phyloP scores from a whole-genome alignment of 768 basidiomycete genomes.

The Pisolithus microcarpus region DNA sequence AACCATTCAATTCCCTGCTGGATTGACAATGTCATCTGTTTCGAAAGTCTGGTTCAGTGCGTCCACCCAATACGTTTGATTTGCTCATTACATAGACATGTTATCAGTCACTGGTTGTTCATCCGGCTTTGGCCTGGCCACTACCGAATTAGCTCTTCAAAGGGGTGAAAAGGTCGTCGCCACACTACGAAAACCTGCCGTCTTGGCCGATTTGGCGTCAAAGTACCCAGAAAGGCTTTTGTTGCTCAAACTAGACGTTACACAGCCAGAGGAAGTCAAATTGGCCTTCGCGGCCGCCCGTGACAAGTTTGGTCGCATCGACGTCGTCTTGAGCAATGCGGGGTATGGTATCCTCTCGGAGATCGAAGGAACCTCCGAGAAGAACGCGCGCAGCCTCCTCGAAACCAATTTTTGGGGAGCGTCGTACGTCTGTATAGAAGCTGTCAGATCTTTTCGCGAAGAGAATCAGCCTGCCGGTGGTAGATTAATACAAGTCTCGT shows the following conservation, averaged over 20 bases:
- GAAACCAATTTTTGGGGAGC: constrained; percentile 43
- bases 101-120: constrained; percentile 34
- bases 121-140: constrained; percentile 32
- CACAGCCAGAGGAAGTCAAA: constrained; percentile 21
- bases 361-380: constrained; percentile 29
- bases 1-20: too few species aligned
- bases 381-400: constrained; percentile 29
- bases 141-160: constrained; percentile 25
- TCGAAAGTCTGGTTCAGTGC: too few species aligned
- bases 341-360: constrained; percentile 22
- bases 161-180: constrained; percentile 36
- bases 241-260: constrained; percentile 37
- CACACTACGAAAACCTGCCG: constrained; percentile 34
- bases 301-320: constrained; percentile 23
- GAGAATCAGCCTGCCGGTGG: constrained; percentile 29
- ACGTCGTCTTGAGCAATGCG: constrained; percentile 27
- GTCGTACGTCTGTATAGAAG: constrained; percentile 32
- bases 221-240: constrained; percentile 27
- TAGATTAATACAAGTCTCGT: constrained; percentile 31
- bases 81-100: too few species aligned
- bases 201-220: constrained; percentile 19
- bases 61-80: too few species aligned
- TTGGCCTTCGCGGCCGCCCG: constrained; percentile 28
- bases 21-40: too few species aligned
- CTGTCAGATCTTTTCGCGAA: constrained; percentile 18